Evolutionary conservation across 1,284 basidiomycete genomes (phyloP).

Genomic region (Sporisorium sorghi): DNA sequence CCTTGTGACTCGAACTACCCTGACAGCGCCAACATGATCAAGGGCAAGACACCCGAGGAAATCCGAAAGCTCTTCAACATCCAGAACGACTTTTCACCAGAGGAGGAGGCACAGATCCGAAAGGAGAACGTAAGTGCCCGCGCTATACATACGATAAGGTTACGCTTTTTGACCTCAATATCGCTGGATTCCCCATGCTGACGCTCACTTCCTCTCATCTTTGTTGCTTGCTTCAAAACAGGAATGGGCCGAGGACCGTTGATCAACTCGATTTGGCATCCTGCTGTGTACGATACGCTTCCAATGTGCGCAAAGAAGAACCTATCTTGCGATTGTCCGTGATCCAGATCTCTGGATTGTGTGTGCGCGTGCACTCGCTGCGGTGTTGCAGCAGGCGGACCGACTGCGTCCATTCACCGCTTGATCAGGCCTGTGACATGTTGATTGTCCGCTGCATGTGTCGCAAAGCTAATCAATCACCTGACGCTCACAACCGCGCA

Average conservation of each 20-base stretch:
- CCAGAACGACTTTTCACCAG: conserved; percentile 88
- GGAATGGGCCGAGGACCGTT: conserved; percentile 69
- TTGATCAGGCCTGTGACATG: conserved; percentile 5
- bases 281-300: conserved; percentile 7
- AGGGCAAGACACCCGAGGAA: conserved; percentile 95
- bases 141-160: too few species aligned
- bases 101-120: conserved; percentile 99
- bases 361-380: background rate
- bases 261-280: conserved; percentile 5
- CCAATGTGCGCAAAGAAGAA: conserved; percentile 6
- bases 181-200: conserved; percentile 1
- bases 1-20: too few species aligned
- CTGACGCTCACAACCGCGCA: background rate
- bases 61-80: conserved; percentile 93
- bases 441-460: background rate
- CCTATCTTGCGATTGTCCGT: background rate
- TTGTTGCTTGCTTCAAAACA: conserved; percentile 15
- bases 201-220: background rate
- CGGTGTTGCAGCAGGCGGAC: background rate
- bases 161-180: background rate
- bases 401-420: background rate
- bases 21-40: conserved; percentile 92
- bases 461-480: background rate
- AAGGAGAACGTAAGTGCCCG: conserved; percentile 85
- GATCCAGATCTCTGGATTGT: background rate